phyloP scores from a whole-genome alignment of 1,284 basidiomycete genomes.

The Veloporphyrellus conicus region DNA sequence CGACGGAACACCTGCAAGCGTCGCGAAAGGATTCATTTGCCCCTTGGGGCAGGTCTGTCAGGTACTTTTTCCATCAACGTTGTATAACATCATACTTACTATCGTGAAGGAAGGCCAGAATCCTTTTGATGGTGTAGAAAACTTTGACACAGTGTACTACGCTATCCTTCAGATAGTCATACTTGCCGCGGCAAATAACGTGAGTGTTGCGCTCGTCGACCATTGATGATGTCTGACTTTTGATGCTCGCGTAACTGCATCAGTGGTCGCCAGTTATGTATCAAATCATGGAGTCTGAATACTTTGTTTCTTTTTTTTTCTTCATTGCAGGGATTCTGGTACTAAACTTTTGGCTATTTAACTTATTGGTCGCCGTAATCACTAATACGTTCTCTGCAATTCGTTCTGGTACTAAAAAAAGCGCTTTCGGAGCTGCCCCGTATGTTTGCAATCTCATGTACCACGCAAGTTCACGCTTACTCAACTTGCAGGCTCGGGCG shows the following conservation, averaged over 20 bases:
- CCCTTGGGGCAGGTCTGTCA: slow-evolving; percentile 76
- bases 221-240: neutral
- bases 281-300: slow-evolving; percentile 87
- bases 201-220: slow-evolving; percentile 34
- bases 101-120: slow-evolving; percentile 58
- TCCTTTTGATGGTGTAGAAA: slow-evolving; percentile 66
- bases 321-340: slow-evolving; percentile 83
- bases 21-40: slow-evolving; percentile 75
- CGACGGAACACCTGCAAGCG: slow-evolving; percentile 34
- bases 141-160: slow-evolving; percentile 88
- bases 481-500: slow-evolving; percentile 39
- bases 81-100: neutral
- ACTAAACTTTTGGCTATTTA: slow-evolving; percentile 92
- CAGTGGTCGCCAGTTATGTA: slow-evolving; percentile 87
- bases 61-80: slow-evolving; percentile 35
- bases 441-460: slow-evolving; percentile 30
- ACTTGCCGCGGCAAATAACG: slow-evolving; percentile 75
- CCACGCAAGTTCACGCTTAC: neutral
- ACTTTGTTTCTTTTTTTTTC: slow-evolving; percentile 82
- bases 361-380: slow-evolving; percentile 94
- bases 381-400: slow-evolving; percentile 94
- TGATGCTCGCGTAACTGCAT: neutral
- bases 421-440: slow-evolving; percentile 86
- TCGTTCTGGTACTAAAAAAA: slow-evolving; percentile 82
- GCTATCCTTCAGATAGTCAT: slow-evolving; percentile 84